Conservation (phyloP, 1,284 basidiomycete genomes). For the Irpex sp. region DNA sequence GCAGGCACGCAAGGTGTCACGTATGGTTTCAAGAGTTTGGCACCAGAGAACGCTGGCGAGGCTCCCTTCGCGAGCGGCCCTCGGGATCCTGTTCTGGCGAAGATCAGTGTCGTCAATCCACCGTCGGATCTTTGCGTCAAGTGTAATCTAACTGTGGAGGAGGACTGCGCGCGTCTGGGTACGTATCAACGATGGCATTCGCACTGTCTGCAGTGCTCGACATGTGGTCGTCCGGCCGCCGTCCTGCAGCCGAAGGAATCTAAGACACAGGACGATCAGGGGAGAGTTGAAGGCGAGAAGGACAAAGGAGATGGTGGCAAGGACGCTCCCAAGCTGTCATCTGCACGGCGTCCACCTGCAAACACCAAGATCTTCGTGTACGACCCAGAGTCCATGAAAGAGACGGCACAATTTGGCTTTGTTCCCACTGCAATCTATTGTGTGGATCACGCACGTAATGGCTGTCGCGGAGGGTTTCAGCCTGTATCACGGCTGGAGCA, state of each 20-base stretch:
- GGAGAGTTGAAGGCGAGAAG: slow-evolving; percentile 33
- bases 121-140: slow-evolving; percentile 89
- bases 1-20: slow-evolving; percentile 75
- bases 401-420: slow-evolving; percentile 64
- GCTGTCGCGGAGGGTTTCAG: slow-evolving; percentile 78
- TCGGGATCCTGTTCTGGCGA: slow-evolving; percentile 41
- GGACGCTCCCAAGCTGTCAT: slow-evolving; percentile 55
- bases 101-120: slow-evolving; percentile 55
- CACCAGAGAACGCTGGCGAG: slow-evolving; percentile 85
- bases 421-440: slow-evolving; percentile 74
- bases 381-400: slow-evolving; percentile 61
- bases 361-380: slow-evolving; percentile 77
- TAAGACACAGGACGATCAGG: slow-evolving; percentile 25
- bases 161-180: slow-evolving; percentile 92
- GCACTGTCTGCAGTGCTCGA: slow-evolving; percentile 80
- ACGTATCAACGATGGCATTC: slow-evolving; percentile 97
- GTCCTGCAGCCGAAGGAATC: slow-evolving; percentile 53
- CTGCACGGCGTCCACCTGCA: slow-evolving; percentile 69
- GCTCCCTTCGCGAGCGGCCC: slow-evolving; percentile 61
- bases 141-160: slow-evolving; percentile 91
- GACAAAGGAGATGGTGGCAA: slow-evolving; percentile 42
- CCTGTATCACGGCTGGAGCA: slow-evolving; percentile 94
- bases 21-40: slow-evolving; percentile 87
- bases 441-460: slow-evolving; percentile 66
- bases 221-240: slow-evolving; percentile 78